Evolutionary conservation across 164 flowering plant genomes (phyloP), one percentile per base, ranked within the genome.

Genomic region (Malania oleifera): DNA sequence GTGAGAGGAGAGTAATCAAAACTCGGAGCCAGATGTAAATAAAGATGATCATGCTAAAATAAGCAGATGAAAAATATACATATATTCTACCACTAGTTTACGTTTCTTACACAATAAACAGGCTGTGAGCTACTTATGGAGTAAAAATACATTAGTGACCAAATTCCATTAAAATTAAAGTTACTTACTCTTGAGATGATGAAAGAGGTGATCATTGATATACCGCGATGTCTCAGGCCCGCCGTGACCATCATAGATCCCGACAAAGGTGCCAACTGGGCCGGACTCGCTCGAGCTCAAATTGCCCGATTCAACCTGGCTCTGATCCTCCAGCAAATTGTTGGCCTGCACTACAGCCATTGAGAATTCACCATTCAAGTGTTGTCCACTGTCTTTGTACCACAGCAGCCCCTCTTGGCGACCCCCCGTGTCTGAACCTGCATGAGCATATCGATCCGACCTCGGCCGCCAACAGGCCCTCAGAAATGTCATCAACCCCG

Each of bases 281-380:
- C 96, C 92, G 1, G 81, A 71, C 48, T 85, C 90, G 22, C 64
- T 52, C 4, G 63, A 57, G 64, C 96, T 79, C 66, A 88, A 60
- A 55, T 80, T 61, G 5, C 96, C 92, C 1, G 90, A 83, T 66
- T 88, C 92, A 11, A 88, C 41, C 69, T 85, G 96, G 67, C 91
- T 88, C 59, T 85, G 90, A 75, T 88, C 96, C 80, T 88, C 96
- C 14, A 85, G 82, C 52, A 87, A 73, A 62, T 72, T 79, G 54
- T 87, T 87, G 49, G 96, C 96, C 59, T 87, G 91, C 49, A 87
- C 87, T 0, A 85, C 96, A 29, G 91, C 89, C 89, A 87, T 85
- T 0, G 92, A 88, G 57, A 83, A 88, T 11, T 85, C 91, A 25
- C 96, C 96, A 61, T 69, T 72, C 53, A 77, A 43, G 59, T 83